A percentile compares a stretch with the other conserved stretches of the same genome.
phyloP scores from a whole-genome alignment of 495 filamentous ascomycete species.

The Aspergillus campestris region DNA sequence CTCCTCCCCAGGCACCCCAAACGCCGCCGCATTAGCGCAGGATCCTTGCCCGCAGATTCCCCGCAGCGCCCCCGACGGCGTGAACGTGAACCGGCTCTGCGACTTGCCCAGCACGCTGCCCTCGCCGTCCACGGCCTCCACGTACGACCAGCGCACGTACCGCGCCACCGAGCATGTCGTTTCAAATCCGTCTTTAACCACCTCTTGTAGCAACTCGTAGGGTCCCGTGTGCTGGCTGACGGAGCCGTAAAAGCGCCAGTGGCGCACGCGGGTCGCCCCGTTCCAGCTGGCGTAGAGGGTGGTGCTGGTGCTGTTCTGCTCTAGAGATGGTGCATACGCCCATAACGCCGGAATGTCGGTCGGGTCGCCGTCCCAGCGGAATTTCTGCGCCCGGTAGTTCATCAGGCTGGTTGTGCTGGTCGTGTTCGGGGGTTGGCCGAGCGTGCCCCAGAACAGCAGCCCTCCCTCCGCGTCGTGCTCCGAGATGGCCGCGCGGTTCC shows the following conservation, averaged over 20 bases:
- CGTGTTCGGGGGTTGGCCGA: slow-evolving; percentile 11
- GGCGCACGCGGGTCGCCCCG: slow-evolving; percentile 35
- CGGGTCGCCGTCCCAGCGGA: slow-evolving; percentile 37
- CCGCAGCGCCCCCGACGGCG: slow-evolving; percentile 30
- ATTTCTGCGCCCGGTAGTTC: slow-evolving; percentile 40
- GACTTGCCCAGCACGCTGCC: slow-evolving; percentile 29
- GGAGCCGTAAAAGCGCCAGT: slow-evolving; percentile 35
- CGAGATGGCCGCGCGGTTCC: slow-evolving; percentile 48
- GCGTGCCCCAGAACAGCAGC: slow-evolving; percentile 35
- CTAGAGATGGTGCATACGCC: slow-evolving; percentile 27
- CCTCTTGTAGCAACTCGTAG: slow-evolving; percentile 23
- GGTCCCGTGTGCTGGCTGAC: slow-evolving; percentile 21
- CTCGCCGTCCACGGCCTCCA: slow-evolving; percentile 26
- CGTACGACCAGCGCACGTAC: slow-evolving; percentile 30
- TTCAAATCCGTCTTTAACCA: slow-evolving; percentile 33
- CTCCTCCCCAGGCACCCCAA: slow-evolving; percentile 31
- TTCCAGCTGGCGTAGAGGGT: slow-evolving; percentile 43
- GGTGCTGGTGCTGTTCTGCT: slow-evolving; percentile 18
- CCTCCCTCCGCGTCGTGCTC: slow-evolving; percentile 50
- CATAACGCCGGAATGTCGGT: slow-evolving; percentile 37
- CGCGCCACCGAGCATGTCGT: slow-evolving; percentile 24
- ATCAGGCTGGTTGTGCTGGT: slow-evolving; percentile 23
- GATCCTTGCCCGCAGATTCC: slow-evolving; percentile 24
- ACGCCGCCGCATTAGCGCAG: slow-evolving; percentile 26
- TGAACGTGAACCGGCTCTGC: slow-evolving; percentile 31